A percentile compares a stretch with the other conserved stretches of the same genome.
These are phyloP conservation scores for Gynandropsis gynandra DNA, from an alignment of 345 rosid genomes.

Conservation along the genomic window DNA sequence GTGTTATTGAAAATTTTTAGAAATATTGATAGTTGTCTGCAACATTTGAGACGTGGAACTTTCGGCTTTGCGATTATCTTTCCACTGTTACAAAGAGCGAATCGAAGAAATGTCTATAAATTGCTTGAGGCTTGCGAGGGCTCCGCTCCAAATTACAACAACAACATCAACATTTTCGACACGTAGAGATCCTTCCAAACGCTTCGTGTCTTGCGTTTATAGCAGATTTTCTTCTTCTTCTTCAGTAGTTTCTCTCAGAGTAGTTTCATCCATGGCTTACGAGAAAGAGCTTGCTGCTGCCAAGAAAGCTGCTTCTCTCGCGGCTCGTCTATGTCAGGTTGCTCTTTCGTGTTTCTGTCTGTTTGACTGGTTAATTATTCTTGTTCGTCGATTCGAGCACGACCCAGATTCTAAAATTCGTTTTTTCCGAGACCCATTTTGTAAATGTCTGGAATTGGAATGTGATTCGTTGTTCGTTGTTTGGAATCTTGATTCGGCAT, in stretches of 20 bases:
- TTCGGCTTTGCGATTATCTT: background rate
- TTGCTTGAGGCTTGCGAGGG: constrained; percentile 24
- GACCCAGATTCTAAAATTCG: constrained; percentile 12
- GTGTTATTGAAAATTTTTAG: background rate
- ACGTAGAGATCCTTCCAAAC: constrained; percentile 8
- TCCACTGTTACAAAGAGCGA: constrained; percentile 12
- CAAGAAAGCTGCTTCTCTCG: constrained; percentile 81
- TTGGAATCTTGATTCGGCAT: background rate
- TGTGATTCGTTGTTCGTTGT: background rate
- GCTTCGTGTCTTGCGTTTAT: constrained; percentile 18
- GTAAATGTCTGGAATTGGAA: constrained; percentile 4
- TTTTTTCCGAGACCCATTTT: constrained; percentile 19
- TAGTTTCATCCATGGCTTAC: constrained; percentile 53
- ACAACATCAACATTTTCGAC: constrained; percentile 11
- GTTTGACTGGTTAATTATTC: no score
- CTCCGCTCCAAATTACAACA: constrained; percentile 20
- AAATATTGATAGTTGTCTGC: constrained; percentile 14
- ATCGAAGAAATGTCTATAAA: constrained; percentile 28
- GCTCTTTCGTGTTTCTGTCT: background rate
- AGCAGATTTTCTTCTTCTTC: constrained; percentile 21
- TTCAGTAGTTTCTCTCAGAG: constrained; percentile 21
- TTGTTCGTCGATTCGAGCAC: background rate
- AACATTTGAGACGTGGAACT: constrained; percentile 1
- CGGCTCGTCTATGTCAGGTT: constrained; percentile 92
- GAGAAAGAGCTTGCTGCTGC: constrained; percentile 82